Base-by-base conservation (phyloP, 805 yeast genomes). In the Teunomyces barrocoloradensis region DNA sequence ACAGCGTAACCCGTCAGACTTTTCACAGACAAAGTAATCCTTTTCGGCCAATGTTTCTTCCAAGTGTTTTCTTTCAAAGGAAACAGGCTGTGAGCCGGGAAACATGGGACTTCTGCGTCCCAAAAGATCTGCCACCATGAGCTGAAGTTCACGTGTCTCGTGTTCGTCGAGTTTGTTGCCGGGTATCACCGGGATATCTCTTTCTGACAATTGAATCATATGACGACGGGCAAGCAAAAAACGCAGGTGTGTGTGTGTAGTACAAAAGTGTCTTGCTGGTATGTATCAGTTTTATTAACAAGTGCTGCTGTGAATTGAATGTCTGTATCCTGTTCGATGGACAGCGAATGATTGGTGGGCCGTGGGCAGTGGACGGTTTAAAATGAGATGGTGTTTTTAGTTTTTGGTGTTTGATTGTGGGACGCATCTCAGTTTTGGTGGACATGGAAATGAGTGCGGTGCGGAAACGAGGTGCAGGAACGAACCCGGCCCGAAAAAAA, bases 21-120 rank as follows among this genome's bases (percentile, higher is more conserved):
- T 94, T 60, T 94, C 99, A 69, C 99, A 95, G 0, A 94, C 99
- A 55, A 83, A 84, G 61, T 91, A 94, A 59, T 95, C 98, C 49
- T 84, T 82, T 3, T 75, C 68, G 60, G 77, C 62, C 42, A 94
- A 69, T 29, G 82, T 80, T 41, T 81, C 80, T 63, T 64, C 63
- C 20, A 94, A 72, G 66, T 92, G 97, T 29, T 76, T 71, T 46
- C 89, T 75, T 37, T 87, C 84, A 61, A 94, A 91, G 21, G 96
- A 88, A 2, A 92, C 88, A 0, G 99, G 99, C 66, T 95, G 99
- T 1, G 97, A 84, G 0, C 99, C 97, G 2, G 96, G 95, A 57
- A 91, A 91, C 13, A 77, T 72, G 35, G 78, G 75, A 28, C 82
- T 75, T 48, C 71, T 68, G 36, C 54, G 83, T 70, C 55, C 80